These are phyloP conservation scores for Skeletonema menzelii DNA, from an alignment of 108 stramenopile species.

Conservation along the genomic window DNA sequence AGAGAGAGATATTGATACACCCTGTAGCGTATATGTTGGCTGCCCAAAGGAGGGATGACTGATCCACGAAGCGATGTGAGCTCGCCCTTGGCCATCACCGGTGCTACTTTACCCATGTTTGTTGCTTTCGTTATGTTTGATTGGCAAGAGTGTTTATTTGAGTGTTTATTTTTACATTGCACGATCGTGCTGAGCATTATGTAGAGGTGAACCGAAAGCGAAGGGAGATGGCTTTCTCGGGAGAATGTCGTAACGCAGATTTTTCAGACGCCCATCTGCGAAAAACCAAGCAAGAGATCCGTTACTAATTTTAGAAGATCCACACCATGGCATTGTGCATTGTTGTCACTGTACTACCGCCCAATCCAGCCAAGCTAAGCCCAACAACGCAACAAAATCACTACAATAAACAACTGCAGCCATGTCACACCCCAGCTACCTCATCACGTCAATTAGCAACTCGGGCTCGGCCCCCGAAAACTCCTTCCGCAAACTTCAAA, in stretches of 20 bases:
- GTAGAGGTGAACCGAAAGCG: too few species aligned
- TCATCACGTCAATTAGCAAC: conserved; percentile 84
- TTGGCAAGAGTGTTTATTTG: too few species aligned
- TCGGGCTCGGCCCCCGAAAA: conserved; percentile 82
- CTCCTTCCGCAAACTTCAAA: conserved; percentile 87
- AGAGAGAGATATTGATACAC: too few species aligned
- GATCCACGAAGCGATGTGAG: too few species aligned
- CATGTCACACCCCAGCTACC: conserved; percentile 48
- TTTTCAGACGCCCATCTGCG: not conserved
- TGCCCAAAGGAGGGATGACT: too few species aligned
- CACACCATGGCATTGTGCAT: not conserved
- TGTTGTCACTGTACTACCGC: not conserved
- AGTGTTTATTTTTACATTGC: too few species aligned
- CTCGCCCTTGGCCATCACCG: too few species aligned
- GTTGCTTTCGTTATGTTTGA: too few species aligned
- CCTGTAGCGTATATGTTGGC: too few species aligned
- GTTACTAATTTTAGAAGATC: too few species aligned
- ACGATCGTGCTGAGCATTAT: too few species aligned
- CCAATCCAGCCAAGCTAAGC: not conserved
- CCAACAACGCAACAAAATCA: not conserved
- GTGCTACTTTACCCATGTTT: too few species aligned
- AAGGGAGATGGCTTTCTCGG: not conserved
- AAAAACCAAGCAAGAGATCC: not conserved
- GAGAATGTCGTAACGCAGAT: not conserved
- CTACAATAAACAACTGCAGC: not conserved